These are phyloP conservation scores for Pelargonium myrrhifolium DNA, from an alignment of 441 rosid species.

Conservation along the genomic window DNA sequence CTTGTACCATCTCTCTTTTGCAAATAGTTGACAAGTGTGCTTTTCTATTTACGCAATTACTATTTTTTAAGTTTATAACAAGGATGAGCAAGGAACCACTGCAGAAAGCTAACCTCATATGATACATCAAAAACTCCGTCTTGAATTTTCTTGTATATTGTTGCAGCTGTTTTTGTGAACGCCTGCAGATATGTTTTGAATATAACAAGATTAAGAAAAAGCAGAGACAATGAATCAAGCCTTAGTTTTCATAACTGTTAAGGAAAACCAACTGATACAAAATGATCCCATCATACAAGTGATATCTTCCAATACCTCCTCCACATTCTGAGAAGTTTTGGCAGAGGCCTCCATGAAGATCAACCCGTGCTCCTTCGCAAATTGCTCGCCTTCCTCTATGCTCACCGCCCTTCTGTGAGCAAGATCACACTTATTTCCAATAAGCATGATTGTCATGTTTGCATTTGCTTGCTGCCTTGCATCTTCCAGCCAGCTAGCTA, in stretches of 20 bases:
- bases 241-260: too few relatives aligned
- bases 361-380: slow-evolving; percentile 45
- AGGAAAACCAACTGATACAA: neutral
- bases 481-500: slow-evolving; percentile 53
- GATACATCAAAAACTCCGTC: slow-evolving; percentile 44
- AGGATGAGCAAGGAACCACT: too few relatives aligned
- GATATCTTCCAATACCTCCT: slow-evolving; percentile 28
- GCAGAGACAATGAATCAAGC: neutral
- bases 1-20: too few relatives aligned
- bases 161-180: slow-evolving; percentile 38
- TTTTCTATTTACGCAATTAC: too few relatives aligned
- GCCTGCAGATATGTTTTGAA: slow-evolving; percentile 25
- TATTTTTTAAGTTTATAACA: too few relatives aligned
- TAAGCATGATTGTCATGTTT: slow-evolving; percentile 49
- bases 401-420: slow-evolving; percentile 50
- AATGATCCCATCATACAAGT: neutral
- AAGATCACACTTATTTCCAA: slow-evolving; percentile 48
- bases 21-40: too few relatives aligned
- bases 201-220: too few relatives aligned
- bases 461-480: slow-evolving; percentile 56
- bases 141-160: slow-evolving; percentile 40
- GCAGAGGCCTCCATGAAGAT: slow-evolving; percentile 53
- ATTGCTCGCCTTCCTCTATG: slow-evolving; percentile 54
- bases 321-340: slow-evolving; percentile 51
- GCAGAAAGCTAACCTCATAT: too few relatives aligned